These are phyloP conservation scores for Paulownia fortunei DNA, from an alignment of 257 asterid species.

Conservation along the genomic window DNA sequence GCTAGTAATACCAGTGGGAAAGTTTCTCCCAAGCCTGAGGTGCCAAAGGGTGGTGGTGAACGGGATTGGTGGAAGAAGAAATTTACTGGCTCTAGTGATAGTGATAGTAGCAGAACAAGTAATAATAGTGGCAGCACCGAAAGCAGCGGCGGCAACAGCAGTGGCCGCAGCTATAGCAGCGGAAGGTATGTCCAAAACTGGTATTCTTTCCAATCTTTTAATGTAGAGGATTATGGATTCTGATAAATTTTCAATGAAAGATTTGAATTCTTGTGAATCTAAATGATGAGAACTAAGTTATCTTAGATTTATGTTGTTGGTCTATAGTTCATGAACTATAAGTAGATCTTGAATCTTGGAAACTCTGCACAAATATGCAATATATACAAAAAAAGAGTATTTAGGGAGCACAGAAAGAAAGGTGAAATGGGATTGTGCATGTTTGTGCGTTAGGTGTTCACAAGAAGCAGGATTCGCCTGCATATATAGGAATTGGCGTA, in stretches of 20 bases:
- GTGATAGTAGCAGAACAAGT: constrained; percentile 53
- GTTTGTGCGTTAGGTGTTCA: too few relatives aligned
- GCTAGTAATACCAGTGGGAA: constrained; percentile 38
- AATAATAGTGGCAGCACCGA: constrained; percentile 43
- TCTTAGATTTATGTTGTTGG: background rate
- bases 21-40: constrained; percentile 60
- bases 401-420: background rate
- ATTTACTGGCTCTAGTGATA: constrained; percentile 58
- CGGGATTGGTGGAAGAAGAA: constrained; percentile 92
- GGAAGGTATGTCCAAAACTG: constrained; percentile 28
- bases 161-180: constrained; percentile 39
- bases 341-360: constrained; percentile 3
- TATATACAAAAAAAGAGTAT: background rate
- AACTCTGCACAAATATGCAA: background rate
- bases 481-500: too few relatives aligned
- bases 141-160: constrained; percentile 35
- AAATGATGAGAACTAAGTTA: background rate
- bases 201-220: background rate
- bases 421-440: background rate
- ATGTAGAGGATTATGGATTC: background rate
- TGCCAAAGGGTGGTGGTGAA: constrained; percentile 43
- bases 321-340: background rate
- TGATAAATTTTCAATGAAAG: too few relatives aligned
- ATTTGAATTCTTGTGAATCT: background rate
- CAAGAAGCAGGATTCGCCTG: too few relatives aligned